phyloP scores from a whole-genome alignment of 1,284 basidiomycete genomes.

The Mycena sp. region DNA sequence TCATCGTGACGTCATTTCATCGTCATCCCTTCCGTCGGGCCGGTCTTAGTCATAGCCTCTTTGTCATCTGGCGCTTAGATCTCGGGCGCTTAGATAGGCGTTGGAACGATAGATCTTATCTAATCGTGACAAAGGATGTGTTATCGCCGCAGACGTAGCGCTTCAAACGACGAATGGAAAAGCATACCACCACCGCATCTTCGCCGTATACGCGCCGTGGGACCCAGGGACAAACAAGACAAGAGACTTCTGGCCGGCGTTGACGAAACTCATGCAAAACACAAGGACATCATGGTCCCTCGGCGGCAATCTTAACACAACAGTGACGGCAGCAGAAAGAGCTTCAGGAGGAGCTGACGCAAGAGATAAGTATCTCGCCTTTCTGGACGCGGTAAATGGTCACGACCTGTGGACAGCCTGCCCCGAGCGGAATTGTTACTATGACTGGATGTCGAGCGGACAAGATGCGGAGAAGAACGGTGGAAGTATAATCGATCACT shows the following conservation, averaged over 20 bases:
- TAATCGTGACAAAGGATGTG: no score
- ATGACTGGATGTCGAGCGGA: constrained; percentile 4
- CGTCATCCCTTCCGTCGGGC: no score
- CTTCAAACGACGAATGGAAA: constrained; percentile 13
- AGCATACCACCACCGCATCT: constrained; percentile 28
- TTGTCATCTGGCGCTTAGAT: no score
- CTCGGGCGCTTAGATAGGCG: no score
- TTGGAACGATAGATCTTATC: no score
- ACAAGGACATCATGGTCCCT: constrained; percentile 31
- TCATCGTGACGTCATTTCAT: no score
- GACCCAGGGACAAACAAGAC: constrained; percentile 24
- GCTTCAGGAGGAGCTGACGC: neutral
- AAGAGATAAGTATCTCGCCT: constrained; percentile 9
- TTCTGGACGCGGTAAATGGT: constrained; percentile 13
- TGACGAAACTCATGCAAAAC: constrained; percentile 9
- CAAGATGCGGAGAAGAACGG: neutral
- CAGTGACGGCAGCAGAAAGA: constrained; percentile 18
- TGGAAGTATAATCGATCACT: neutral
- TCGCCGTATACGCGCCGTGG: constrained; percentile 34
- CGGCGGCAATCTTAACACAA: constrained; percentile 31
- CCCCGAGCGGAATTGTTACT: neutral
- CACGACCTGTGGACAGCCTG: constrained; percentile 23
- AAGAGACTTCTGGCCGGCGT: constrained; percentile 26
- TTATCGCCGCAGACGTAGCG: neutral
- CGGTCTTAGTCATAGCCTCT: no score